phyloP scores from a whole-genome alignment of 305 asterid genomes.

The Rubia tinctorum region DNA sequence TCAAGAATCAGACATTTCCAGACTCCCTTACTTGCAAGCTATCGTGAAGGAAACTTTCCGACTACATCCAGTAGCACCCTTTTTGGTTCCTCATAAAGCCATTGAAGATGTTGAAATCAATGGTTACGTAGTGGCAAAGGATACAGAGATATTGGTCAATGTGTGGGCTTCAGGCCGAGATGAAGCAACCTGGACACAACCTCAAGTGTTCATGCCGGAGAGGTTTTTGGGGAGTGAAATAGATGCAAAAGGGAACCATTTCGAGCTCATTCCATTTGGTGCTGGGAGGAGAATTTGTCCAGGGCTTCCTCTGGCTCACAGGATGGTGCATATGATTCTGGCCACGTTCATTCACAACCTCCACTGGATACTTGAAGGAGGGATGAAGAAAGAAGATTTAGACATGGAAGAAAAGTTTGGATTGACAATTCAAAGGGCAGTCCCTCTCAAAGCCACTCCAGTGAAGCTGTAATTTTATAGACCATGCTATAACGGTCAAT shows the following conservation, averaged over 20 bases:
- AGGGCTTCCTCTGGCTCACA: not conserved
- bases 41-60: not conserved
- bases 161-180: not conserved
- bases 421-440: not conserved
- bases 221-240: not conserved
- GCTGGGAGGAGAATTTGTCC: conserved; percentile 3
- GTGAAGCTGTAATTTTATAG: not conserved
- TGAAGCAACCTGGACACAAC: not conserved
- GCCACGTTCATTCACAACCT: not conserved
- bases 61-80: not conserved
- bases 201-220: not conserved
- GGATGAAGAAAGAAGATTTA: not conserved
- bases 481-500: not conserved
- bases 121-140: not conserved
- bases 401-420: conserved; percentile 2
- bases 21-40: conserved; percentile 3
- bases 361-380: not conserved
- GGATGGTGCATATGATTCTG: not conserved
- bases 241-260: not conserved
- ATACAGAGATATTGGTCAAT: not conserved
- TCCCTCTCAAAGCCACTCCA: not conserved
- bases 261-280: conserved; percentile 1
- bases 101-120: not conserved
- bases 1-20: conserved; percentile 1
- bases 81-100: not conserved